Conservation (phyloP, 2,329 filamentous ascomycete species). For the Botrytis deweyae region DNA sequence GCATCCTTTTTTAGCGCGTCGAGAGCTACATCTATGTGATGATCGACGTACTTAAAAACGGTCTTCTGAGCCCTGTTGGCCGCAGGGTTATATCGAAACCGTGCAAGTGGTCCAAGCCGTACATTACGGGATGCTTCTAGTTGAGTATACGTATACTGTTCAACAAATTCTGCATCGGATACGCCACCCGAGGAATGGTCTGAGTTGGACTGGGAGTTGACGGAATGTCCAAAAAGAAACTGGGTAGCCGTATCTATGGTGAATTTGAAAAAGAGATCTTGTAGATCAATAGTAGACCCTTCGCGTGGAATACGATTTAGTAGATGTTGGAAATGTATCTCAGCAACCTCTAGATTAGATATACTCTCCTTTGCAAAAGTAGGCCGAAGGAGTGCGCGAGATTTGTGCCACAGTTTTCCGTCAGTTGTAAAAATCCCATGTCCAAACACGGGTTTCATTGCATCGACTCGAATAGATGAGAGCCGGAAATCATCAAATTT, state of each 20-base stretch:
- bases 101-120: constrained; percentile 3
- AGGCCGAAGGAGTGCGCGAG: constrained; percentile 48
- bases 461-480: constrained; percentile 32
- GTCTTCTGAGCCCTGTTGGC: background rate
- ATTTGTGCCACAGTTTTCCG: constrained; percentile 21
- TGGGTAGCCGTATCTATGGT: constrained; percentile 39
- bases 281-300: constrained; percentile 51
- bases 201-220: constrained; percentile 37
- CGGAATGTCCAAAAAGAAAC: constrained; percentile 55
- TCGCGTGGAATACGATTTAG: constrained; percentile 18
- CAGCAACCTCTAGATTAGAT: constrained; percentile 67
- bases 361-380: constrained; percentile 52
- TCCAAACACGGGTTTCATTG: constrained; percentile 23
- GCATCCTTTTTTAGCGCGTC: background rate
- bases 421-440: constrained; percentile 23
- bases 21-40: constrained; percentile 18
- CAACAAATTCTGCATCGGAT: constrained; percentile 9
- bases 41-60: constrained; percentile 5
- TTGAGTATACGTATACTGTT: constrained; percentile 5
- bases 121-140: constrained; percentile 13
- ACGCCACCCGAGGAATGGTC: constrained; percentile 1
- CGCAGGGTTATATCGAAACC: background rate
- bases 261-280: constrained; percentile 56
- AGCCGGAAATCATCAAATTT: constrained; percentile 54
- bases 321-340: constrained; percentile 50